These are phyloP conservation scores for Solanum etuberosum DNA, from an alignment of 257 asterid species.

Conservation along the genomic window DNA sequence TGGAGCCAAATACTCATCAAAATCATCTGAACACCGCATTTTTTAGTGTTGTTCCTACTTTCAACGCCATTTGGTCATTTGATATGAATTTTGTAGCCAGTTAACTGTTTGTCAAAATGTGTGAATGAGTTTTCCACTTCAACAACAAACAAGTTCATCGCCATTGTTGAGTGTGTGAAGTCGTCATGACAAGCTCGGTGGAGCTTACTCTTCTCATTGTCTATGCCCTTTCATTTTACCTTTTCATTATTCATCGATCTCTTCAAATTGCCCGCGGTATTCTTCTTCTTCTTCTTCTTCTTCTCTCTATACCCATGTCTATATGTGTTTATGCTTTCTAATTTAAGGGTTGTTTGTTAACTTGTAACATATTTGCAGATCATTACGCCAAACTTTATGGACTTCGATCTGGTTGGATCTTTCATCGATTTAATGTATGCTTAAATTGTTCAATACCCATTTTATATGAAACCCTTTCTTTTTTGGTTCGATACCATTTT, in stretches of 20 bases:
- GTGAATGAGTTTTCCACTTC: background rate
- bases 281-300: background rate
- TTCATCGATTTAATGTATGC: conserved; percentile 41
- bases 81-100: background rate
- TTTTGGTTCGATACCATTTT: background rate
- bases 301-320: background rate
- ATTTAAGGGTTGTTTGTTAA: background rate
- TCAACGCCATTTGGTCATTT: background rate
- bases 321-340: background rate
- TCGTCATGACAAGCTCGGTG: background rate
- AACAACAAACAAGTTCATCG: background rate
- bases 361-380: conserved; percentile 27
- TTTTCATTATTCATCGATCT: conserved; percentile 59
- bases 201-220: conserved; percentile 57
- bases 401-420: conserved; percentile 25
- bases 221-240: conserved; percentile 59
- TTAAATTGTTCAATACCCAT: background rate
- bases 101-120: background rate
- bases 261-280: conserved; percentile 78
- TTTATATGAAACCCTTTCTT: background rate
- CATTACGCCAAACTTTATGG: conserved; percentile 57
- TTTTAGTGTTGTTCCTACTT: background rate
- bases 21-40: background rate
- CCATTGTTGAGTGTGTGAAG: background rate
- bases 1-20: background rate